Base-by-base conservation (phyloP, 106 monocot species). In the Acanthochlamys bracteata region DNA sequence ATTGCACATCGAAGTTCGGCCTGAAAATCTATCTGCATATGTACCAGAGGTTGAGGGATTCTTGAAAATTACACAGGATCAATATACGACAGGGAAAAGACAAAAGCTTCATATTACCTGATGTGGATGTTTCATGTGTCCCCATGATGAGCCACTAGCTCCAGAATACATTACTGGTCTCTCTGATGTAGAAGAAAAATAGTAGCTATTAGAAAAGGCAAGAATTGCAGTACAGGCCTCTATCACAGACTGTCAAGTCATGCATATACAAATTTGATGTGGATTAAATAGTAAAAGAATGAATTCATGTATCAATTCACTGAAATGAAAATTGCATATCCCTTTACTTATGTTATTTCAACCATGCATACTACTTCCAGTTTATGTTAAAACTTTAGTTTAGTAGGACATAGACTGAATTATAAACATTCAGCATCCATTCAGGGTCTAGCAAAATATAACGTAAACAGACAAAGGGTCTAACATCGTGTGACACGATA, bases 81-180 rank as follows among this genome's bases (percentile, higher is more conserved):
- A 24, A 12, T 21, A 67, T 68, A 25, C 16, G 16, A 20, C 24
- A 55, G 46, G 42, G 3, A 41, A 21, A 68, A 22, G 62, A 15
- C 63, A 41, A 1, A 0, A 14, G 13, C 14, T 33, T 40, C 45
- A n/a, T 0, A 7, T 51, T 52, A 87, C 86, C 87, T 93, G 88
- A 65, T 88, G 88, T 41, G 92, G 84, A 61, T 78, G 84, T 47
- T 93, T 93, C 46, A 74, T 39, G 47, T 88, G 88, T 20, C 80
- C 93, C 93, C 88, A 93, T 15, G 88, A 73, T 47, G 82, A 75
- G 11, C 87, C 84, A 62, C 85, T 84, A 42, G 78, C 82, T 76
- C 93, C 93, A 61, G 88, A 75, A 61, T 93, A 93, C 68, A 93
- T 71, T 25, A 80, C 49, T 51, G 93, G 88, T 65, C 68, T 84